A percentile compares a stretch with the other conserved stretches of the same genome.
Conservation (phyloP, 805 yeast species). For the Saturnispora bothae region DNA sequence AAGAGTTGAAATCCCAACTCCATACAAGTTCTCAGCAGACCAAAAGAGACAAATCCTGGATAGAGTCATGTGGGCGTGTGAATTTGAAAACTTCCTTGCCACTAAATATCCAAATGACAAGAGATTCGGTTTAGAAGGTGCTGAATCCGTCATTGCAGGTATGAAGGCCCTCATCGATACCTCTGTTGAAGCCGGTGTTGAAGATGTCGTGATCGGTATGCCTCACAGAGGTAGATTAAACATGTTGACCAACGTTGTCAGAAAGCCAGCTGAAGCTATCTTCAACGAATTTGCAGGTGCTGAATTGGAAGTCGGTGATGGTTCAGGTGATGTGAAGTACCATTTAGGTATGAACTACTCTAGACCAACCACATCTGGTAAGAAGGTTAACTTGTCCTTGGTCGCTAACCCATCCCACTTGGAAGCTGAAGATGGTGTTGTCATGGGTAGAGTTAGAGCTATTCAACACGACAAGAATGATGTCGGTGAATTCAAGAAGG, state of each 20-base stretch:
- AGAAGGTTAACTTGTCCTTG: constrained; percentile 84
- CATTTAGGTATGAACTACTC: constrained; percentile 98
- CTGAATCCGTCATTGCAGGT: constrained; percentile 94
- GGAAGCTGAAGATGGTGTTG: constrained; percentile 99
- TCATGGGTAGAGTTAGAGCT: constrained; percentile 95
- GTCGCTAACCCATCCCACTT: constrained; percentile 99
- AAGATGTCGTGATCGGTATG: constrained; percentile 97
- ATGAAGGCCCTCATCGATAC: constrained; percentile 92
- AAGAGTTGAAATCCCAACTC: constrained; percentile 85
- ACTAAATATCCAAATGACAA: constrained; percentile 97
- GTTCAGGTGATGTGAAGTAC: constrained; percentile 98
- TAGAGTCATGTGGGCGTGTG: constrained; percentile 92
- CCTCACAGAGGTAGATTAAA: constrained; percentile 99
- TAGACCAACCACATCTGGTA: constrained; percentile 98
- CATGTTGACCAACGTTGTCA: constrained; percentile 94
- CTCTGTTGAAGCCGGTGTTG: constrained; percentile 85
- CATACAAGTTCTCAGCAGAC: constrained; percentile 73
- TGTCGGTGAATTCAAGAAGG: constrained; percentile 71
- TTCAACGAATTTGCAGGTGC: constrained; percentile 94
- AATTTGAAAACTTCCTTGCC: constrained; percentile 85
- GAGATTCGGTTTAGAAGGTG: constrained; percentile 98
- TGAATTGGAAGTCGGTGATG: constrained; percentile 72
- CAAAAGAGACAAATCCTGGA: constrained; percentile 94
- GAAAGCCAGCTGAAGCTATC: constrained; percentile 97
- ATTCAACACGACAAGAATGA: constrained; percentile 86